Evolutionary conservation across 805 yeast genomes (phyloP), one percentile per base, ranked within the genome.

Genomic region (Nakazawaea siamensis): DNA sequence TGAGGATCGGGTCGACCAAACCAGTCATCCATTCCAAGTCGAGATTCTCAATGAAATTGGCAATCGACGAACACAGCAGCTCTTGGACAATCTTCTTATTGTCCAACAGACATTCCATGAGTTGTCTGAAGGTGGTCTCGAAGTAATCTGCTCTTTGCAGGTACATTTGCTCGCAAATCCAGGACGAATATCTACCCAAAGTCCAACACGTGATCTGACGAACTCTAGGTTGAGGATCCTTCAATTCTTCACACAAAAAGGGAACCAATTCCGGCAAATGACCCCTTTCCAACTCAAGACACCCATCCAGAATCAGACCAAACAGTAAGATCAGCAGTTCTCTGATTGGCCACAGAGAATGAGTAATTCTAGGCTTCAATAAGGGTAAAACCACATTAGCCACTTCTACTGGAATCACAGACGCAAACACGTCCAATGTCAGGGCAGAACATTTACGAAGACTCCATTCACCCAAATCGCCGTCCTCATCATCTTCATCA

Each of bases 151-250:
- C 60, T 9, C 83, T 80, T 9, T 82, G 80, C 28, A 62, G 65
- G 37, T 63, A 66, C 1, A 83, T 82, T 50, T 82, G 85, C 4
- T 67, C 66, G 33, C 84, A 72, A 16, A 90, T 80, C 95, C 96
- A 87, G 3, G 70, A 49, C 0, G 92, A 71, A 53, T 80, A 92
- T 37, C 97, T 68, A 29, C 95, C 80, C 30, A 92, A 60, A 0
- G 97, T 84, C 98, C 98, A 92, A 62, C 97, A 90, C 0, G 95
- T 64, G 34, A 92, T 92, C 55, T 86, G 94, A 45, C 97, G 70
- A 4, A 92, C 94, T 15, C 94, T 72, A 7, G 95, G 79, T 57
- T 87, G 80, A 4, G 56, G 48, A 54, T 88, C 97, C 35, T 66
- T 65, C 40, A 88, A 60, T 48, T 94, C 67, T 38, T 86, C 85